These are phyloP conservation scores for Mortierella sp. DNA, from an alignment of 371 early-diverging fungal genomes.

Conservation along the genomic window DNA sequence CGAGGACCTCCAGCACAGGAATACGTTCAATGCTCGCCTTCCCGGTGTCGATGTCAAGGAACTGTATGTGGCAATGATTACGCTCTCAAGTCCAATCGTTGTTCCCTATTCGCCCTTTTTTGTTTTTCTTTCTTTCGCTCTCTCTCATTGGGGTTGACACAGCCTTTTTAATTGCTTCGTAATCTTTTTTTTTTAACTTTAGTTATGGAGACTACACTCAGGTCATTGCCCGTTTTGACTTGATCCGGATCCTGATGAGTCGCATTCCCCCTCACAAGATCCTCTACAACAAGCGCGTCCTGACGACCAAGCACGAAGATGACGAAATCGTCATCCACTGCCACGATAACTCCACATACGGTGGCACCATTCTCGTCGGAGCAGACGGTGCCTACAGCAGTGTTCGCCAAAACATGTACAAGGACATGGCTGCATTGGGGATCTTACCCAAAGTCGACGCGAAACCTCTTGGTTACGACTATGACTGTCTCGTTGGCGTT, in stretches of 20 bases:
- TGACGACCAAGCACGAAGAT: constrained; percentile 17
- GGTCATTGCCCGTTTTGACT: constrained; percentile 16
- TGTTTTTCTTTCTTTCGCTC: too few relatives aligned
- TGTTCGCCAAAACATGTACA: constrained; percentile 26
- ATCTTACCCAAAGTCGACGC: constrained; percentile 15
- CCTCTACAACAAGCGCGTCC: constrained; percentile 20
- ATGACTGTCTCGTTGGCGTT: constrained; percentile 25
- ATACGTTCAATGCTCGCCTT: background rate
- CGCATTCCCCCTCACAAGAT: constrained; percentile 18
- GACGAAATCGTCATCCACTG: constrained; percentile 14
- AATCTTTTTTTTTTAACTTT: too few relatives aligned
- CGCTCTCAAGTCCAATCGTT: too few relatives aligned
- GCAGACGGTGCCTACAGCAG: constrained; percentile 30
- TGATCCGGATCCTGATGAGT: constrained; percentile 10
- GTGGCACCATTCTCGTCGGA: constrained; percentile 23
- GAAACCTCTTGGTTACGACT: constrained; percentile 9
- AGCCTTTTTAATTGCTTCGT: background rate
- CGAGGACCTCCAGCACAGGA: constrained; percentile 11
- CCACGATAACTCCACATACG: constrained; percentile 11
- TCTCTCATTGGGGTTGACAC: too few relatives aligned
- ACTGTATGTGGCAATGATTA: background rate
- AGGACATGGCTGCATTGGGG: background rate
- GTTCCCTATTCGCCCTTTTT: too few relatives aligned
- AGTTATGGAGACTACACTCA: constrained; percentile 12
- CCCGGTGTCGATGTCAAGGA: background rate